Evolutionary conservation across 2,329 filamentous ascomycete genomes (phyloP).

Genomic region (Akanthomyces uredinophilus): DNA sequence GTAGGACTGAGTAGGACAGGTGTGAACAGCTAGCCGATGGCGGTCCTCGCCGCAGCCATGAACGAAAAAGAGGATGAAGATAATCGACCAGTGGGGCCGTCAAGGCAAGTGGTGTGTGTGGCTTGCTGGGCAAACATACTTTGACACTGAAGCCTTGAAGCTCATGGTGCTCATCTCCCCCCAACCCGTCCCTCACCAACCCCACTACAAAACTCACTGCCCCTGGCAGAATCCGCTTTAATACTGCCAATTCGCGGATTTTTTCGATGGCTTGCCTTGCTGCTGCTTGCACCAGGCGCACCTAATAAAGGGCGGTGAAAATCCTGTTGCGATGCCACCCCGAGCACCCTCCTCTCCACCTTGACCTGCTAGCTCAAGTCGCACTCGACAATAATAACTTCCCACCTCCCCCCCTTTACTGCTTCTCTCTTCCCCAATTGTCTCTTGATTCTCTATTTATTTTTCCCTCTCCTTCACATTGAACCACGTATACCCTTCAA

Average conservation of each 20-base stretch:
- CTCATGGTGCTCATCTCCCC: conserved; percentile 3
- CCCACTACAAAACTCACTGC: conserved; percentile 12
- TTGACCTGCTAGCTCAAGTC: conserved; percentile 7
- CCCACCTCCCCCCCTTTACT: conserved; percentile 12
- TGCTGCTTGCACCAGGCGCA: not conserved
- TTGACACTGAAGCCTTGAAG: not conserved
- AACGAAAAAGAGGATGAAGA: not conserved
- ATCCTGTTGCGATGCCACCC: conserved; percentile 12
- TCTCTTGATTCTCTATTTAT: conserved; percentile 3
- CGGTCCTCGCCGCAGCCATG: not conserved
- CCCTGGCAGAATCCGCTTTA: conserved; percentile 12
- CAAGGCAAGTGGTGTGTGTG: not conserved
- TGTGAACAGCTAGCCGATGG: not conserved
- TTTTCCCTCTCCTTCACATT: conserved; percentile 1
- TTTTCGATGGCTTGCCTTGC: not conserved
- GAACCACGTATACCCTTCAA: conserved; percentile 21
- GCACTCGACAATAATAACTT: conserved; percentile 13
- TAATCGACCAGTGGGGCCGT: not conserved
- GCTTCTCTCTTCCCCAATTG: conserved; percentile 8
- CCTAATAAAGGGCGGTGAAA: conserved; percentile 16
- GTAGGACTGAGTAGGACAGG: not conserved
- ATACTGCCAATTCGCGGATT: conserved; percentile 7
- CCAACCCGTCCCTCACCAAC: conserved; percentile 1
- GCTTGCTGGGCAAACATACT: not conserved
- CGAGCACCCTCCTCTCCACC: conserved; percentile 2